Base-by-base conservation (phyloP, 169 alveolate genomes). In the Cryptosporidium sp. region DNA sequence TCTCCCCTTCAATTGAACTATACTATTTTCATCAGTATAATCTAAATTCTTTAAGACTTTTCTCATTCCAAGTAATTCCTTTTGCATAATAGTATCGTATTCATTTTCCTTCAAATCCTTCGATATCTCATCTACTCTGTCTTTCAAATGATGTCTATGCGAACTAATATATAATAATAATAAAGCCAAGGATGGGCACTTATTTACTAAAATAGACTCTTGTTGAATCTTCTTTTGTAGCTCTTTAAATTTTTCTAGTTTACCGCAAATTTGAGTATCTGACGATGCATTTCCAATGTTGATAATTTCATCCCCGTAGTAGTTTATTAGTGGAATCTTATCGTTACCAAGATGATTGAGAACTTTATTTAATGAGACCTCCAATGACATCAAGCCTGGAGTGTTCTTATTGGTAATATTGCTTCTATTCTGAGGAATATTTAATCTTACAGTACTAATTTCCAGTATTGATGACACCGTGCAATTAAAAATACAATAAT, bases 1-100 rank as follows among this genome's bases (percentile, higher is more conserved):
- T 85, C 98, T 97, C 2, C 99, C 99, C 94, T 92, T 97, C 93
- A 95, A 86, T 45, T 96, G 96, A 52, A 97, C 98, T 6, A 97
- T 96, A 55, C 97, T 97, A 51, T 96, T 94, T 70, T 96, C 96
- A 85, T 96, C 97, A 14, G 96, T 93, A 91, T 96, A 96, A 58
- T 96, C 97, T 71, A 98, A 91, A 86, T 97, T 70, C 87, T 86
- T 94, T 92, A 84, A 93, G 80, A 71, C 73, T 21, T 91, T 85
- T 86, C 84, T 89, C 84, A 71, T 92, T 68, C 71, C 93, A 35
- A 70, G 85, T 21, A 92, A 58, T 12, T 92, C 92, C 43, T 65
- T 59, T 8, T 80, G 89, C 89, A 80, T 80, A 21, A 80, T 62
- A 31, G 75, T 43, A 80, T 80, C 75, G 41, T 80, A 80, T 80